Evolutionary conservation across 768 basidiomycete species (phyloP), one percentile per base, ranked within the genome.

Genomic region (Phanerochaete sordida): DNA sequence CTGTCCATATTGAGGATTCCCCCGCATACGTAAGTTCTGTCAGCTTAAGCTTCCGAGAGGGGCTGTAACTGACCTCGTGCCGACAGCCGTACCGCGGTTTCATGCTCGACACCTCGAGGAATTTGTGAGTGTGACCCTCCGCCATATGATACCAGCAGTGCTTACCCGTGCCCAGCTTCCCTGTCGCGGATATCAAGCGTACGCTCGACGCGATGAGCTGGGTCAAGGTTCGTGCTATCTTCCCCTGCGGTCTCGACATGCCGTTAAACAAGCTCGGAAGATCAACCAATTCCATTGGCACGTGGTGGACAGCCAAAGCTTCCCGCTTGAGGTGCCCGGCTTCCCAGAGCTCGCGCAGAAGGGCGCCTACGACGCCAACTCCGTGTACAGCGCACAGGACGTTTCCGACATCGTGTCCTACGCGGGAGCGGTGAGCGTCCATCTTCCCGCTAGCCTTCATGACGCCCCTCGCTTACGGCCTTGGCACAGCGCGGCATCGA

Each of bases 31-130:
- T 87, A 68, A 55, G 84, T 78, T 45, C 19, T 21, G 27, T 30
- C 28, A 3, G 4, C 7, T 9, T 43, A 43, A 43, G 39, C 39
- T 27, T 27, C 26, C 48, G 48, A 49, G 28, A n/a, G 1, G 24
- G 24, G 24, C 31, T 30, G 45, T 27, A 59, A 43, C 43, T 47
- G 19, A 56, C 12, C 37, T 33, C 50, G 39, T 19, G 39, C 39
- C 26, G 47, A 6, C 63, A 88, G 87, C 86, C 86, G 0, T 90
- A 86, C 68, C 83, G 92, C 23, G 90, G 88, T 9, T 79, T 92
- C 57, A 83, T 93, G 83, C 79, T 94, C 13, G 92, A 94, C 69
- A 93, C 91, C 0, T 77, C 90, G 0, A 77, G 91, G 26, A 87
- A 92, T 73, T 94, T 77, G 84, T 88, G 66, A 59, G 85, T 73